Evolutionary conservation across 1,139 yeast genomes (phyloP).

Genomic region (Sugiyamaella xylanicola): DNA sequence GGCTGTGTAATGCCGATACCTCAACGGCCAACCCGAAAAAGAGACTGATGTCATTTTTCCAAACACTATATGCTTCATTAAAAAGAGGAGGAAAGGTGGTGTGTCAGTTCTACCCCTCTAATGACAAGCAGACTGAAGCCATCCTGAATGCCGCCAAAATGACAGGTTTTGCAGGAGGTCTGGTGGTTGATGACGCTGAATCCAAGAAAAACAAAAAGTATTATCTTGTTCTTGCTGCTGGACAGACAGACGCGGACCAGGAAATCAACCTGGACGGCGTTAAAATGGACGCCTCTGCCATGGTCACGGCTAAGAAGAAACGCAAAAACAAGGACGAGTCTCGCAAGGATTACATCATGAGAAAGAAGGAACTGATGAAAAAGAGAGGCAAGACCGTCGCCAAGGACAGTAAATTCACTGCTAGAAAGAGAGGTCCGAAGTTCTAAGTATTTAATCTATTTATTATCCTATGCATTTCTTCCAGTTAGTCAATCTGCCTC

Average conservation of each 20-base stretch:
- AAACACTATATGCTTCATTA: conserved; percentile 80
- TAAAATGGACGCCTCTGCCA: conserved; percentile 66
- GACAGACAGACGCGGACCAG: conserved; percentile 57
- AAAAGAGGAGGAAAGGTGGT: conserved; percentile 96
- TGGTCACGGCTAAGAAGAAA: conserved; percentile 49
- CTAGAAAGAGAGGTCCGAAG: conserved; percentile 85
- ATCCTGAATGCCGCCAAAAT: conserved; percentile 85
- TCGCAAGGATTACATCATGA: conserved; percentile 74
- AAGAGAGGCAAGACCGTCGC: conserved; percentile 91
- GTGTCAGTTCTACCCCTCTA: conserved; percentile 94
- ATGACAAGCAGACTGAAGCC: conserved; percentile 78
- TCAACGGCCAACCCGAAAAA: conserved; percentile 81
- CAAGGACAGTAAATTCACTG: conserved; percentile 87
- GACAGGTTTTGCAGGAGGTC: conserved; percentile 96
- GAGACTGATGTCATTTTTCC: conserved; percentile 79
- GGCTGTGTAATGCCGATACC: conserved; percentile 97
- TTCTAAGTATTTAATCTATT: conserved; percentile 48
- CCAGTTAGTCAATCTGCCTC: not conserved
- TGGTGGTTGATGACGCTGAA: conserved; percentile 91
- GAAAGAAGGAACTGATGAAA: conserved; percentile 93
- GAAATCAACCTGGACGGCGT: conserved; percentile 76
- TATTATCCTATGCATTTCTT: conserved; percentile 4
- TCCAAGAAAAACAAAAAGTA: conserved; percentile 88
- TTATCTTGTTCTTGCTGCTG: conserved; percentile 88
- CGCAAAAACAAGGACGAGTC: conserved; percentile 65